Evolutionary conservation across 768 basidiomycete genomes (phyloP).

Genomic region (Lentinula raphanica): DNA sequence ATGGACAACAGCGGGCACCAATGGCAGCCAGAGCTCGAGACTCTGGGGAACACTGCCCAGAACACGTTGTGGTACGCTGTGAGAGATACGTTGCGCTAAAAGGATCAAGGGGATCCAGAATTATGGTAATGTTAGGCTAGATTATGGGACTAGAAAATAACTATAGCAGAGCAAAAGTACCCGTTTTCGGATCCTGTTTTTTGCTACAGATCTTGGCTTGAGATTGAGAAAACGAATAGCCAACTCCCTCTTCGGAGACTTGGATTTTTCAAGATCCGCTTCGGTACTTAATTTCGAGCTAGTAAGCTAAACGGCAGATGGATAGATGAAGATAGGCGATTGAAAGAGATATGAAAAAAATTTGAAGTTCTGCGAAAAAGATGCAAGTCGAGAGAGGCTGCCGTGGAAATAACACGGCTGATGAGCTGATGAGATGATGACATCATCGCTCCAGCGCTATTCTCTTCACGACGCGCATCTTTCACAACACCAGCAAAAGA

Average conservation of each 20-base stretch:
- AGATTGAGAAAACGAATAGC: not conserved
- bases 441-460: no score
- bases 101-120: not conserved
- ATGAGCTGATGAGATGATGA: no score
- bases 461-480: no score
- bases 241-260: not conserved
- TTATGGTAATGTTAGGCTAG: not conserved
- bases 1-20: constrained; percentile 1
- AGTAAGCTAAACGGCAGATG: not conserved
- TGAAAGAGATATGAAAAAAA: not conserved
- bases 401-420: no score
- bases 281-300: not conserved
- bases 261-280: not conserved
- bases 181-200: not conserved
- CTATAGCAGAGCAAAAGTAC: not conserved
- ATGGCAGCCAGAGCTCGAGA: not conserved
- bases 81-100: not conserved
- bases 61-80: not conserved
- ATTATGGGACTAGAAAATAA: not conserved
- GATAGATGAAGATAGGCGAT: not conserved
- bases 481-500: no score
- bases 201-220: not conserved
- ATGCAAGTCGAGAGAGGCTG: no score
- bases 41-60: not conserved
- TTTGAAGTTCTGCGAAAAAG: not conserved